Evolutionary conservation across 108 stramenopile species (phyloP).

Genomic region (Fragilaria crotonensis): DNA sequence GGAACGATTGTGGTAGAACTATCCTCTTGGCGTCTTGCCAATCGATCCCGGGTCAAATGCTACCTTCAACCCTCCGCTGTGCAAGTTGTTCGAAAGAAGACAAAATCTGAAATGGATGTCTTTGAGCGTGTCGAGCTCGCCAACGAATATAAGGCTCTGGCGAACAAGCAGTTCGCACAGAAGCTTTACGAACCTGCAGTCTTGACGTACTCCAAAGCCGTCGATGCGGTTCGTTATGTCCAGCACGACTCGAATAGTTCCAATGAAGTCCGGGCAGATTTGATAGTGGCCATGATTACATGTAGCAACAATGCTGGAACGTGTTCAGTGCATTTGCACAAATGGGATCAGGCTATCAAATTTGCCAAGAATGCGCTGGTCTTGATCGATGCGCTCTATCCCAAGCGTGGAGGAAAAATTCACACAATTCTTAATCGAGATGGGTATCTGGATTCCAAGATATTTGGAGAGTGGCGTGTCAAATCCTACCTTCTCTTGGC

Average conservation of each 20-base stretch:
- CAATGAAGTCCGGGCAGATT: constrained; percentile 67
- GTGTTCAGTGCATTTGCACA: constrained; percentile 46
- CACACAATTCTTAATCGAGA: constrained; percentile 38
- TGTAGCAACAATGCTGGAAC: constrained; percentile 80
- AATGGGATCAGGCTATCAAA: constrained; percentile 43
- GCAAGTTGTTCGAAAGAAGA: constrained; percentile 46
- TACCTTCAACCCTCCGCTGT: constrained; percentile 32
- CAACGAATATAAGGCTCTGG: constrained; percentile 38
- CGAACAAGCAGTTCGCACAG: constrained; percentile 29
- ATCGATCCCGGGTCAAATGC: constrained; percentile 53
- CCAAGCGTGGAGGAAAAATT: constrained; percentile 56
- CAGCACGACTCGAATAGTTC: constrained; percentile 55
- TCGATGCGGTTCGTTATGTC: constrained; percentile 71
- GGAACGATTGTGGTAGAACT: constrained; percentile 31
- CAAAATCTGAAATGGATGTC: constrained; percentile 55
- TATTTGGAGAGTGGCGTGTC: constrained; percentile 76
- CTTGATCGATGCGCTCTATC: constrained; percentile 55
- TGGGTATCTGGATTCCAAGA: constrained; percentile 43
- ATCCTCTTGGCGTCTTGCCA: constrained; percentile 58
- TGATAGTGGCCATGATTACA: constrained; percentile 64
- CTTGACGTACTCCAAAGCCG: constrained; percentile 43
- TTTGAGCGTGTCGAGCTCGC: constrained; percentile 53
- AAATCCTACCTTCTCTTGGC: constrained; percentile 59
- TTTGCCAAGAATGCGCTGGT: constrained; percentile 58
- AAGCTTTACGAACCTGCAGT: constrained; percentile 48